Conservation (phyloP, 305 asterid genomes). For the Fraxinus sp. region DNA sequence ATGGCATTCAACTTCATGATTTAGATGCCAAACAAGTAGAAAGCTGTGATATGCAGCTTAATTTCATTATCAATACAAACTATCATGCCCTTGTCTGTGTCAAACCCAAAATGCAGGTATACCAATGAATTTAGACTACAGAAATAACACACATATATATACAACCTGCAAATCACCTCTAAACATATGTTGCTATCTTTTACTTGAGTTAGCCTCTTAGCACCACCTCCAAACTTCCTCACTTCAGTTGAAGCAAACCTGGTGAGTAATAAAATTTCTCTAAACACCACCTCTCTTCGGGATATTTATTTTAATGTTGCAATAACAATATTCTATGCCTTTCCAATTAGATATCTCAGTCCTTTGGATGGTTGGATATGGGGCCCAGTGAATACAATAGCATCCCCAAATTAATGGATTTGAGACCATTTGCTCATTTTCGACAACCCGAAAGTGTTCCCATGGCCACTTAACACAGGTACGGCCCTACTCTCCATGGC, state of each 20-base stretch:
- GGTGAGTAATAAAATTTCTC: neutral
- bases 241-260: neutral
- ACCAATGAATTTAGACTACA: neutral
- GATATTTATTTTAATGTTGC: neutral
- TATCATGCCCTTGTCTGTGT: neutral
- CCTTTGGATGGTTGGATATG: neutral
- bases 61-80: neutral
- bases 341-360: neutral
- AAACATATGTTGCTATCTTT: neutral
- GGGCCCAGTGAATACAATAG: neutral
- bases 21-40: neutral
- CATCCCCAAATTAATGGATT: neutral
- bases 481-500: slow-evolving; percentile 29
- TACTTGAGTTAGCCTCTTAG: neutral
- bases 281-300: neutral
- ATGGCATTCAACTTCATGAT: neutral
- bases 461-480: neutral
- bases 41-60: neutral
- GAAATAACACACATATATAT: neutral
- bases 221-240: neutral
- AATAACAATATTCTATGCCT: neutral
- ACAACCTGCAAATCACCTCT: neutral
- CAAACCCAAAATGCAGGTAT: neutral
- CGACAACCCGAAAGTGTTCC: neutral
- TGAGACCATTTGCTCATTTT: neutral